Percentiles rank a stretch among this genome's conserved stretches.
Evolutionary conservation across 495 filamentous ascomycete species (phyloP).

Genomic region (Daldinia decipiens): DNA sequence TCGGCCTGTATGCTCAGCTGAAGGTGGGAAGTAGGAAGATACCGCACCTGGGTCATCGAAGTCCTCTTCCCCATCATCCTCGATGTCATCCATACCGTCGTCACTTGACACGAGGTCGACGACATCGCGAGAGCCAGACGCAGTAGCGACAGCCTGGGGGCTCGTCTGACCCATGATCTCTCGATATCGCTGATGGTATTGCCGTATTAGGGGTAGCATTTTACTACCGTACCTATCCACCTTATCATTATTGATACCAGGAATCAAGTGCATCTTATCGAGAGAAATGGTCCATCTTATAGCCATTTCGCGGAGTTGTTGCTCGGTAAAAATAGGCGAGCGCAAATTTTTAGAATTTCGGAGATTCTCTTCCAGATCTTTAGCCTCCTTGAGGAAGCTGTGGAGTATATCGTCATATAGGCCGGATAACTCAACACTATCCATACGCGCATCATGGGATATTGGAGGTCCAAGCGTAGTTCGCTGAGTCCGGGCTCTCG

Average conservation of each 20-base stretch:
- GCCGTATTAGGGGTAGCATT: slow-evolving; percentile 72
- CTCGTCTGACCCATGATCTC: slow-evolving; percentile 60
- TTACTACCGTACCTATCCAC: slow-evolving; percentile 73
- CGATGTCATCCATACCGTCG: slow-evolving; percentile 64
- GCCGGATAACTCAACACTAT: slow-evolving; percentile 63
- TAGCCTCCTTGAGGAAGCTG: slow-evolving; percentile 77
- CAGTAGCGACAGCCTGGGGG: slow-evolving; percentile 11
- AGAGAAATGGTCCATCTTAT: slow-evolving; percentile 72
- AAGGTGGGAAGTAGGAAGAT: slow-evolving; percentile 58
- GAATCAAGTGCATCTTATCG: slow-evolving; percentile 71
- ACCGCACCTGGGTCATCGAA: slow-evolving; percentile 54
- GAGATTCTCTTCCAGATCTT: slow-evolving; percentile 70
- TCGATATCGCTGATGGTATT: slow-evolving; percentile 65
- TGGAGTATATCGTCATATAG: slow-evolving; percentile 64
- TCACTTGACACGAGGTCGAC: slow-evolving; percentile 74
- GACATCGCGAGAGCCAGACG: slow-evolving; percentile 59
- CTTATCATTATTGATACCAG: slow-evolving; percentile 74
- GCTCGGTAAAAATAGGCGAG: slow-evolving; percentile 78
- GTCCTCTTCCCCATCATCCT: slow-evolving; percentile 53
- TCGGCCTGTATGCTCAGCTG: slow-evolving; percentile 44
- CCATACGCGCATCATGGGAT: slow-evolving; percentile 71
- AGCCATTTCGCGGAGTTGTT: slow-evolving; percentile 82
- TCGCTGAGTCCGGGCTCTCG: slow-evolving; percentile 45
- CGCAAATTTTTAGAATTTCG: slow-evolving; percentile 70
- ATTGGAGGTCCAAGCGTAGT: slow-evolving; percentile 72